Evolutionary conservation across 2,329 filamentous ascomycete genomes (phyloP).

Genomic region (Nemania serpens): DNA sequence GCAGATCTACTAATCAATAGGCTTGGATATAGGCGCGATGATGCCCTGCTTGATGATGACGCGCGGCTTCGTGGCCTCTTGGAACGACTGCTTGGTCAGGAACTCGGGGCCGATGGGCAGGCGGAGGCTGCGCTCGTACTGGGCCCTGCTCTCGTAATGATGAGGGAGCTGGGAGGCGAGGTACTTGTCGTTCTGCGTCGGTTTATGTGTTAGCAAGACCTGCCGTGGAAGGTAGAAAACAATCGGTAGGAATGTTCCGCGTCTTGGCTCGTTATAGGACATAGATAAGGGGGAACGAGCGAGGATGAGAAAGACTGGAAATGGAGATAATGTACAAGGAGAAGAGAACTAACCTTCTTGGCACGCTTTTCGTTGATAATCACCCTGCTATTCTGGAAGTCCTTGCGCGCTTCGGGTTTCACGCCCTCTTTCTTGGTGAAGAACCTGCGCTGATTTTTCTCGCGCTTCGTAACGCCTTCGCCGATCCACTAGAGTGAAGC

Average conservation of each 20-base stretch:
- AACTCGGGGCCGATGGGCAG: slow-evolving; percentile 92
- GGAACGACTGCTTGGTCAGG: slow-evolving; percentile 95
- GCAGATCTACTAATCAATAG: slow-evolving; percentile 46
- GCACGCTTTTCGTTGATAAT: slow-evolving; percentile 91
- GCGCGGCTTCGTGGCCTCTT: slow-evolving; percentile 85
- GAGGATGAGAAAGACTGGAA: neutral
- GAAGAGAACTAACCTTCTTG: slow-evolving; percentile 70
- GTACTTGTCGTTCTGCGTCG: slow-evolving; percentile 76
- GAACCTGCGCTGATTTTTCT: slow-evolving; percentile 66
- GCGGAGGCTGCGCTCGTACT: slow-evolving; percentile 88
- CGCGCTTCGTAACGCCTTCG: slow-evolving; percentile 74
- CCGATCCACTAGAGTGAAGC: slow-evolving; percentile 64
- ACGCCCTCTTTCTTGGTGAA: slow-evolving; percentile 73
- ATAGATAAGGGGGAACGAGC: neutral
- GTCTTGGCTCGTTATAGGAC: neutral
- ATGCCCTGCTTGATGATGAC: slow-evolving; percentile 90
- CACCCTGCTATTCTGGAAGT: slow-evolving; percentile 79
- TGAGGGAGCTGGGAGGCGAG: slow-evolving; percentile 83
- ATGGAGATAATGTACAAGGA: neutral
- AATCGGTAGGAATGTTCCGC: neutral
- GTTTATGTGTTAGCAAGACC: neutral
- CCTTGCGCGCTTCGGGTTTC: slow-evolving; percentile 76
- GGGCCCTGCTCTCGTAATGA: slow-evolving; percentile 82
- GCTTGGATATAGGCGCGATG: slow-evolving; percentile 85
- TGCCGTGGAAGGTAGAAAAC: neutral